Evolutionary conservation across 768 basidiomycete genomes (phyloP).

Genomic region (Symmetrospora coprosmae): DNA sequence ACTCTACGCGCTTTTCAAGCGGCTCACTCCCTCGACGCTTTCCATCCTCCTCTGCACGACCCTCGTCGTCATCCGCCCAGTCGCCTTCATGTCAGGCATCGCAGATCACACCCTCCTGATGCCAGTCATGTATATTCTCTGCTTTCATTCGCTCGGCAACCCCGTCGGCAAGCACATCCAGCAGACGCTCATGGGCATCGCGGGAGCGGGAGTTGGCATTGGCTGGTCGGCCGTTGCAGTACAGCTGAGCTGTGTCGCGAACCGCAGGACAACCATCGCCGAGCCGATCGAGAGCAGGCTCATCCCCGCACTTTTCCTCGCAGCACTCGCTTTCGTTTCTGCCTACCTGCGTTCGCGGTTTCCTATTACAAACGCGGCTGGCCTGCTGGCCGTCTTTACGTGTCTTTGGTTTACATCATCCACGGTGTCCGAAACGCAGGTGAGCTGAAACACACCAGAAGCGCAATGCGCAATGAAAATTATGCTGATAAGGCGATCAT

Average conservation of each 20-base stretch:
- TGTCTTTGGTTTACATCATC: not conserved
- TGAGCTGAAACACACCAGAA: not conserved
- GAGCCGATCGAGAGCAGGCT: not conserved
- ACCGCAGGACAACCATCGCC: not conserved
- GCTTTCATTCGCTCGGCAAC: not conserved
- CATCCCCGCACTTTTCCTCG: not conserved
- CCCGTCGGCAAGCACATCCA: slow-evolving; percentile 18
- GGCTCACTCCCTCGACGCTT: not conserved
- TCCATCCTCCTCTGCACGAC: slow-evolving; percentile 1
- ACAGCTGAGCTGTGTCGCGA: slow-evolving; percentile 4
- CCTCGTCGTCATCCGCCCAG: slow-evolving; percentile 1
- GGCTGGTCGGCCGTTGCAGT: slow-evolving; percentile 11
- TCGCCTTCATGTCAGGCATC: slow-evolving; percentile 1
- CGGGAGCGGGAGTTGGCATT: not conserved
- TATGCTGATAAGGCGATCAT: too few species aligned
- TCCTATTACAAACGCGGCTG: not conserved
- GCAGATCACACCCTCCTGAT: slow-evolving; percentile 7
- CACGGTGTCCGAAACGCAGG: not conserved
- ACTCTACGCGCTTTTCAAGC: too few species aligned
- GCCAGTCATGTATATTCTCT: slow-evolving; percentile 11
- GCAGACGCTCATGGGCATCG: not conserved
- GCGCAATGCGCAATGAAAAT: too few species aligned
- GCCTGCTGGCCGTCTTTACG: not conserved
- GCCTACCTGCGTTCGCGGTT: slow-evolving; percentile 3
- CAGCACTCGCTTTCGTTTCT: slow-evolving; percentile 3